Conservation (phyloP, 2,329 filamentous ascomycete genomes). For the Aspergillus bombycis region DNA sequence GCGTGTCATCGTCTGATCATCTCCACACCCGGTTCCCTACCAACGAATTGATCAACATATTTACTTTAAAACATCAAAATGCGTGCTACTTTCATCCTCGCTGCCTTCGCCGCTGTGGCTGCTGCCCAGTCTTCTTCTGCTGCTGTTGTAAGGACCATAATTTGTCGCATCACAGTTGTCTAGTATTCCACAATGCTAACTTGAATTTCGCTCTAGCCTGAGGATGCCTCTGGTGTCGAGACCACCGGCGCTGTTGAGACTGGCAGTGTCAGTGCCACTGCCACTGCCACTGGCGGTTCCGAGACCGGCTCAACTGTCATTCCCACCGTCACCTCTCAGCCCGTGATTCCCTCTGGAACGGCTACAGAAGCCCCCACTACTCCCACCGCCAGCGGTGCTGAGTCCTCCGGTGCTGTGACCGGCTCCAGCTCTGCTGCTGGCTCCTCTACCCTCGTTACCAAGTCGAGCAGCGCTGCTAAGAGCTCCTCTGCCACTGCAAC, state of each 20-base stretch:
- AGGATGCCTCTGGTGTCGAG: background rate
- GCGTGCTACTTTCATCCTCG: constrained; percentile 50
- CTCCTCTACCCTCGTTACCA: constrained; percentile 27
- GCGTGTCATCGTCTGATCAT: constrained; percentile 3
- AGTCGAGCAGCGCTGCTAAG: constrained; percentile 19
- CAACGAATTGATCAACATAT: constrained; percentile 15
- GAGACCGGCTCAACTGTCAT: background rate
- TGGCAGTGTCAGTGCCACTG: background rate
- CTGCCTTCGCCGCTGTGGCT: constrained; percentile 48
- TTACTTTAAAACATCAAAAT: constrained; percentile 40
- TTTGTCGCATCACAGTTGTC: background rate
- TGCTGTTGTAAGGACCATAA: constrained; percentile 23
- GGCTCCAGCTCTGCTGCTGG: constrained; percentile 24
- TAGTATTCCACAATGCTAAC: background rate
- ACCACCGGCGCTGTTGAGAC: background rate
- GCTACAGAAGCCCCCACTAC: background rate
- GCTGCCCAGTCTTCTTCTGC: constrained; percentile 38
- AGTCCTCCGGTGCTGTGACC: constrained; percentile 22
- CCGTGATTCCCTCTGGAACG: constrained; percentile 26
- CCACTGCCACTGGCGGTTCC: background rate
- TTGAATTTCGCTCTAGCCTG: background rate
- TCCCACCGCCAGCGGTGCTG: constrained; percentile 27
- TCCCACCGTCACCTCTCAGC: constrained; percentile 36
- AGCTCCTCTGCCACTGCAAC: constrained; percentile 26
- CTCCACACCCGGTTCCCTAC: background rate